phyloP scores from a whole-genome alignment of 2,329 filamentous ascomycete species.

The Penicillium glabrum region DNA sequence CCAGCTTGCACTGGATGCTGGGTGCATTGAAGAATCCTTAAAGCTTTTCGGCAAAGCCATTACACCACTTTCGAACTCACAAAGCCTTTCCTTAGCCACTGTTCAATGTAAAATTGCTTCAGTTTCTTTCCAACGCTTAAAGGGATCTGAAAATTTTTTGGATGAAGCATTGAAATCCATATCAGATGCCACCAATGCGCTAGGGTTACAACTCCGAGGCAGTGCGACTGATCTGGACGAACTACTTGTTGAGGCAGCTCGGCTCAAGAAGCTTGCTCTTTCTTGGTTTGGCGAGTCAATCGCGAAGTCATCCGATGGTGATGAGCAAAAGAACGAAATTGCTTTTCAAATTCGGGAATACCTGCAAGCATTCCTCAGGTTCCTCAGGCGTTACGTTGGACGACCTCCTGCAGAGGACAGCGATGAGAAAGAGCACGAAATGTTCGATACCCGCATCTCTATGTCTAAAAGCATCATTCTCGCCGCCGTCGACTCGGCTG shows the following conservation, averaged over 20 bases:
- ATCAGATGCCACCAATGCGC: slow-evolving; percentile 32
- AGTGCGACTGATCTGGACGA: slow-evolving; percentile 45
- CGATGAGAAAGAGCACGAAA: slow-evolving; percentile 28
- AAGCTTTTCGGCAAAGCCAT: slow-evolving; percentile 36
- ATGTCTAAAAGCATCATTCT: slow-evolving; percentile 39
- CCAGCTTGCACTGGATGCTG: slow-evolving; percentile 42
- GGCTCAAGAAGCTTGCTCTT: slow-evolving; percentile 44
- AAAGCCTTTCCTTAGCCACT: slow-evolving; percentile 37
- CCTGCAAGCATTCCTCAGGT: slow-evolving; percentile 40
- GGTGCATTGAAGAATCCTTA: slow-evolving; percentile 39
- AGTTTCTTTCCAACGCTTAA: slow-evolving; percentile 35
- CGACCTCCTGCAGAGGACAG: slow-evolving; percentile 28
- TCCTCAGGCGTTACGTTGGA: slow-evolving; percentile 44
- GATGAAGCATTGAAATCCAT: slow-evolving; percentile 26
- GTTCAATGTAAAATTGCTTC: slow-evolving; percentile 41
- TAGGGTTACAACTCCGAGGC: slow-evolving; percentile 41
- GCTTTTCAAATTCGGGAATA: slow-evolving; percentile 34
- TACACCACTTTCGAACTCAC: slow-evolving; percentile 28
- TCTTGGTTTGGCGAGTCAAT: slow-evolving; percentile 34
- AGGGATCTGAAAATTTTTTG: slow-evolving; percentile 21
- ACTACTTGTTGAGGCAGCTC: slow-evolving; percentile 43
- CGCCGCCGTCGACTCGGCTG: slow-evolving; percentile 41
- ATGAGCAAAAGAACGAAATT: slow-evolving; percentile 19
- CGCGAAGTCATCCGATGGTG: slow-evolving; percentile 15
- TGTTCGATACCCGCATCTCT: slow-evolving; percentile 32